A percentile compares a stretch with the other conserved stretches of the same genome.
Evolutionary conservation across 2,329 filamentous ascomycete genomes (phyloP).

Genomic region (Pestalotiopsis sp.): DNA sequence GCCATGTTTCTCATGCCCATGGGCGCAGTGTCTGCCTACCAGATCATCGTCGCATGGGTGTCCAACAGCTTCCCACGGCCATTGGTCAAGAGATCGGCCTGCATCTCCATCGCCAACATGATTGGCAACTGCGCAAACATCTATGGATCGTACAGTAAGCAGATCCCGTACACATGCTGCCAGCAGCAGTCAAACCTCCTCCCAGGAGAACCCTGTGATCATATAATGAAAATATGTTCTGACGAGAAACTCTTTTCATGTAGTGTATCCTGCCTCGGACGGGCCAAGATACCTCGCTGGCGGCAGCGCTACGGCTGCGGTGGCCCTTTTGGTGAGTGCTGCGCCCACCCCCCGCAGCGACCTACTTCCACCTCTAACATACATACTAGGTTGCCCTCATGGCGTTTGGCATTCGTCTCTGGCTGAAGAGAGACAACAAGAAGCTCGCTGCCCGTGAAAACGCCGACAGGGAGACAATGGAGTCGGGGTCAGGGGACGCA

Average conservation of each 20-base stretch:
- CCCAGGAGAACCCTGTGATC: background rate
- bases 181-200: background rate
- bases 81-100: constrained; percentile 65
- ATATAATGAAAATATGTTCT: background rate
- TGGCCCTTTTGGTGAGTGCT: constrained; percentile 43
- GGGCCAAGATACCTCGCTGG: constrained; percentile 51
- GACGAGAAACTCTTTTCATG: background rate
- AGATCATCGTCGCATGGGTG: constrained; percentile 68
- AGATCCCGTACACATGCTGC: background rate
- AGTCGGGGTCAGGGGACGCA: constrained; percentile 4
- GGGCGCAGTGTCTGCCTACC: constrained; percentile 52
- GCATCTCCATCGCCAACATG: constrained; percentile 68
- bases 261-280: constrained; percentile 42
- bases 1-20: constrained; percentile 66
- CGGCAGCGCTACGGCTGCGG: constrained; percentile 62
- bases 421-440: constrained; percentile 63
- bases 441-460: constrained; percentile 49
- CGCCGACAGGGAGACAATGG: constrained; percentile 14
- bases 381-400: constrained; percentile 47
- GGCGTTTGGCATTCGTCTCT: constrained; percentile 52
- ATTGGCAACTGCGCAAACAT: constrained; percentile 62
- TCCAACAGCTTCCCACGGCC: constrained; percentile 74
- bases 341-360: too few species aligned
- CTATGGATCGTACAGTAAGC: constrained; percentile 43
- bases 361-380: background rate